Percentiles rank a stretch among this genome's conserved stretches.
These are phyloP conservation scores for Xylaria curta DNA, from an alignment of 495 filamentous ascomycete genomes.

Conservation along the genomic window DNA sequence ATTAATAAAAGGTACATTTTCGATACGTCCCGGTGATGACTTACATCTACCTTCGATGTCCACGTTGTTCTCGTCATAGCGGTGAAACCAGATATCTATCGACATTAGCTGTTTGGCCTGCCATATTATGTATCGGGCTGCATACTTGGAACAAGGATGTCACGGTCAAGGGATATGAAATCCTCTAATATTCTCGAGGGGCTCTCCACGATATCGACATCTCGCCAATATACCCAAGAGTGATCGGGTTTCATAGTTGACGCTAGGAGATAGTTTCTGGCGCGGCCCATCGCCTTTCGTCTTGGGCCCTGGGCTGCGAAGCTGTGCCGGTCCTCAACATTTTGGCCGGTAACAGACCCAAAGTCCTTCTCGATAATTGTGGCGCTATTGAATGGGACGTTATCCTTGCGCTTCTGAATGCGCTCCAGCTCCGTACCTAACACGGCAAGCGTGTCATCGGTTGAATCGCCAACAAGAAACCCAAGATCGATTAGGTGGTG, in stretches of 20 bases:
- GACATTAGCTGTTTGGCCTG: slow-evolving; percentile 38
- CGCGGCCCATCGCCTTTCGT: slow-evolving; percentile 86
- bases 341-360: slow-evolving; percentile 69
- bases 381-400: slow-evolving; percentile 80
- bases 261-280: slow-evolving; percentile 89
- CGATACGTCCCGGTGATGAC: neutral
- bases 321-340: slow-evolving; percentile 80
- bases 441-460: slow-evolving; percentile 85
- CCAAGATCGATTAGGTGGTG: slow-evolving; percentile 94
- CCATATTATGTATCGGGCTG: slow-evolving; percentile 10
- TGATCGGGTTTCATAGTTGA: slow-evolving; percentile 89
- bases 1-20: slow-evolving; percentile 2
- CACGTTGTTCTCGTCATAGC: slow-evolving; percentile 75
- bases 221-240: slow-evolving; percentile 98
- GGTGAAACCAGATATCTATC: slow-evolving; percentile 96
- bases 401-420: slow-evolving; percentile 81
- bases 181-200: slow-evolving; percentile 89
- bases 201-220: slow-evolving; percentile 94
- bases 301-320: slow-evolving; percentile 90
- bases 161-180: slow-evolving; percentile 90
- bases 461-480: slow-evolving; percentile 91
- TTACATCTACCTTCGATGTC: slow-evolving; percentile 95
- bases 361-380: slow-evolving; percentile 91
- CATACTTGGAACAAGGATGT: slow-evolving; percentile 95
- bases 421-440: slow-evolving; percentile 83